Evolutionary conservation across 1,284 basidiomycete genomes (phyloP).

Genomic region (Cystobasidium pallidum): DNA sequence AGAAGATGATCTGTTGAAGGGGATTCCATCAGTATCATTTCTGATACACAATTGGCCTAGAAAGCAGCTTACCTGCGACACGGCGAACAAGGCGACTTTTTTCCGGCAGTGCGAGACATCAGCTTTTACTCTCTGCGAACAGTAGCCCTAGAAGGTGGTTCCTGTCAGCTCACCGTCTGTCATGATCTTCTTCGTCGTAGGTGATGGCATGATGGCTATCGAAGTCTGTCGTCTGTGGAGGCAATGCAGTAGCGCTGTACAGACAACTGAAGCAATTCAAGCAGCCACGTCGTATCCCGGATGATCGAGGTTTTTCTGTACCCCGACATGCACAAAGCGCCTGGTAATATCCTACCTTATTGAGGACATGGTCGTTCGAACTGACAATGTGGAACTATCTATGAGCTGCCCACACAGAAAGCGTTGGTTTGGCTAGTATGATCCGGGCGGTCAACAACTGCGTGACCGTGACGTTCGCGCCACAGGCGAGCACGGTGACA

Average conservation of each 20-base stretch:
- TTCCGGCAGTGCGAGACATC: background rate
- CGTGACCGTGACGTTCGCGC: too few species aligned
- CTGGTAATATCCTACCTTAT: too few species aligned
- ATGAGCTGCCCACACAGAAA: too few species aligned
- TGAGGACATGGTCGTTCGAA: too few species aligned
- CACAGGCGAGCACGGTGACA: too few species aligned
- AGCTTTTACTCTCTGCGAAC: background rate
- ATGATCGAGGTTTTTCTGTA: too few species aligned
- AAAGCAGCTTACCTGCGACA: slow-evolving; percentile 21
- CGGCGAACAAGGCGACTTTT: slow-evolving; percentile 39
- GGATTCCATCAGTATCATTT: background rate
- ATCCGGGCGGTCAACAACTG: too few species aligned
- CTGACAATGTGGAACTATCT: too few species aligned
- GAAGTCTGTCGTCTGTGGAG: background rate
- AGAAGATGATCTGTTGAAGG: slow-evolving; percentile 57
- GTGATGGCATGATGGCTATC: slow-evolving; percentile 6
- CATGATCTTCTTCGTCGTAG: slow-evolving; percentile 43
- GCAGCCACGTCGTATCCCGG: background rate
- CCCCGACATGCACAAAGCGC: too few species aligned
- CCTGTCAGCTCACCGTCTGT: slow-evolving; percentile 31
- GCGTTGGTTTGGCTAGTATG: too few species aligned
- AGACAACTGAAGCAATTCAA: too few species aligned
- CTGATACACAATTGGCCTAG: background rate
- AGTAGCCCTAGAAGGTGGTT: too few species aligned
- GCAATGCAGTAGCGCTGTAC: background rate